Conservation (phyloP, 352 stramenopile genomes). For the Saprolegnia diclina region DNA sequence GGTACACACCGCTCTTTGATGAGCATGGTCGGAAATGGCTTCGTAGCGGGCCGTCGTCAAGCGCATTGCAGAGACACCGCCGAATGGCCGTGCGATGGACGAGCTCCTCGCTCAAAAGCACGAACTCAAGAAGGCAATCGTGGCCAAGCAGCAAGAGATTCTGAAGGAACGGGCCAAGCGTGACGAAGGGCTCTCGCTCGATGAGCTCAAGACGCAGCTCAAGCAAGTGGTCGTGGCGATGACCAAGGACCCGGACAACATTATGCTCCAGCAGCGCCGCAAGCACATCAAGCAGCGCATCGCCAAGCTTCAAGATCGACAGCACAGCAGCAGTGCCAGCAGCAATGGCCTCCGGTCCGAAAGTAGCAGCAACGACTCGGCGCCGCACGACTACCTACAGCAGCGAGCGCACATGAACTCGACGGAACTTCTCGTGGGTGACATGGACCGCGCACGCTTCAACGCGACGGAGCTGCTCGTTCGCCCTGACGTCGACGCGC, state of each 20-base stretch:
- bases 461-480: not conserved
- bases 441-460: not conserved
- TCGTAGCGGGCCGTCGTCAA: slow-evolving; percentile 21
- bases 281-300: slow-evolving; percentile 15
- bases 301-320: slow-evolving; percentile 8
- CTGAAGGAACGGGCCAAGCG: slow-evolving; percentile 6
- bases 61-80: not conserved
- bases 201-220: slow-evolving; percentile 17
- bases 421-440: not conserved
- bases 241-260: not conserved
- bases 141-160: slow-evolving; percentile 23
- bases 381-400: not conserved
- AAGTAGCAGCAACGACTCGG: not conserved
- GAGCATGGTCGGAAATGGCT: not conserved
- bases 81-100: not conserved
- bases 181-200: slow-evolving; percentile 4
- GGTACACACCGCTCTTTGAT: not conserved
- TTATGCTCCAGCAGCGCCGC: slow-evolving; percentile 10
- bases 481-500: not conserved
- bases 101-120: slow-evolving; percentile 7
- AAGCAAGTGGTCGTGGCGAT: slow-evolving; percentile 10
- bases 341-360: slow-evolving; percentile 3
- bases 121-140: slow-evolving; percentile 23
- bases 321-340: not conserved
- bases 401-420: not conserved